These are phyloP conservation scores for Zangia roseola DNA, from an alignment of 768 basidiomycete genomes.

Conservation along the genomic window DNA sequence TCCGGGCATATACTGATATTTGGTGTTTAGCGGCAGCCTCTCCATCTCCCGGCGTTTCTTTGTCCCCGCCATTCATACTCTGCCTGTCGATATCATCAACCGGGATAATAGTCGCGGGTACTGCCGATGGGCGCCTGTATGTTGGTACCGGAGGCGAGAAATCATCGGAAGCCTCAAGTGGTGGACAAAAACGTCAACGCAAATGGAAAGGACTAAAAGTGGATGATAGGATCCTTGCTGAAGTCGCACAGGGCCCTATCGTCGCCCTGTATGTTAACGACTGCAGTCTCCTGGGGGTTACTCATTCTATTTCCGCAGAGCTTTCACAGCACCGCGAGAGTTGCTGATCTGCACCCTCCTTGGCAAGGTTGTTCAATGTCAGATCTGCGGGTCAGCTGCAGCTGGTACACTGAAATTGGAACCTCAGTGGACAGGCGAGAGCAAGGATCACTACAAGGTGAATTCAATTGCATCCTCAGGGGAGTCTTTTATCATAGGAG, in stretches of 20 bases:
- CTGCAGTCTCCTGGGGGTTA: background rate
- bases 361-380: constrained; percentile 53
- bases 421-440: constrained; percentile 47
- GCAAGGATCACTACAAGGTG: constrained; percentile 53
- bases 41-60: constrained; percentile 47
- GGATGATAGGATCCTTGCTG: constrained; percentile 43
- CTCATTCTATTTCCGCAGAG: constrained; percentile 33
- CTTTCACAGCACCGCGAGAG: constrained; percentile 45
- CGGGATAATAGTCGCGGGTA: constrained; percentile 66
- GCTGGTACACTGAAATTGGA: constrained; percentile 41
- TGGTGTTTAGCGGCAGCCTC: constrained; percentile 35
- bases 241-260: constrained; percentile 71
- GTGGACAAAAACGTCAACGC: constrained; percentile 52
- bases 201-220: constrained; percentile 72
- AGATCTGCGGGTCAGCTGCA: constrained; percentile 39
- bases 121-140: constrained; percentile 74
- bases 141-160: constrained; percentile 70
- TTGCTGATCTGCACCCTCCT: constrained; percentile 61
- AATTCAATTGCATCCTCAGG: constrained; percentile 57
- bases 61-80: constrained; percentile 76
- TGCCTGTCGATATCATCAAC: constrained; percentile 56
- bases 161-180: constrained; percentile 12
- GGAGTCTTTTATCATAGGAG: constrained; percentile 56
- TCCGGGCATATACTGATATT: background rate
- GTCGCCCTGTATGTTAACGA: constrained; percentile 56